A percentile compares a stretch with the other conserved stretches of the same genome.
phyloP scores from a whole-genome alignment of 2,329 filamentous ascomycete genomes.

The Verruconis gallopava region DNA sequence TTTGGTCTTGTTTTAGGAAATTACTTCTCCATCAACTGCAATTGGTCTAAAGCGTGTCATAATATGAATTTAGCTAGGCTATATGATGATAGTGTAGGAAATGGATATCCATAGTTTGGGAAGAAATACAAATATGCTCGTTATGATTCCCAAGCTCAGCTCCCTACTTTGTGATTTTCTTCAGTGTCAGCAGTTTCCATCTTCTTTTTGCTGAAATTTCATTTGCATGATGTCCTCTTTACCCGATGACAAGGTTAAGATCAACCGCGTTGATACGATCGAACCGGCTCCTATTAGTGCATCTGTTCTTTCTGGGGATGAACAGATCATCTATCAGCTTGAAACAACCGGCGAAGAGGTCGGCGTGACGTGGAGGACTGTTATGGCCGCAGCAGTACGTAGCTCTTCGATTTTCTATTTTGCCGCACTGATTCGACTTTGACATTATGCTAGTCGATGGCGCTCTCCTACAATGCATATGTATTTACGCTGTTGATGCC shows the following conservation, averaged over 20 bases:
- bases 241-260: not conserved
- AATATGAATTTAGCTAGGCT: too few relatives aligned
- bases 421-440: not conserved
- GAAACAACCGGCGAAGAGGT: not conserved
- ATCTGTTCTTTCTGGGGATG: not conserved
- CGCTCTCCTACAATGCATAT: slow-evolving; percentile 22
- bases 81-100: too few relatives aligned
- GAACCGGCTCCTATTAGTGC: not conserved
- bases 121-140: too few relatives aligned
- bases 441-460: slow-evolving; percentile 15
- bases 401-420: not conserved
- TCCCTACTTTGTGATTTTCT: too few relatives aligned
- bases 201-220: too few relatives aligned
- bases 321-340: not conserved
- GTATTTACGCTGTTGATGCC: slow-evolving; percentile 22
- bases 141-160: too few relatives aligned
- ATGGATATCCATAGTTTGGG: too few relatives aligned
- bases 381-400: not conserved
- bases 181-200: too few relatives aligned
- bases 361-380: not conserved
- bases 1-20: too few relatives aligned
- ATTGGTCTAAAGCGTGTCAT: too few relatives aligned
- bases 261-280: not conserved
- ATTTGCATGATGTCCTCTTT: too few relatives aligned
- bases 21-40: too few relatives aligned